Base-by-base conservation (phyloP, 352 stramenopile species). In the Phytopythium oedochilum region DNA sequence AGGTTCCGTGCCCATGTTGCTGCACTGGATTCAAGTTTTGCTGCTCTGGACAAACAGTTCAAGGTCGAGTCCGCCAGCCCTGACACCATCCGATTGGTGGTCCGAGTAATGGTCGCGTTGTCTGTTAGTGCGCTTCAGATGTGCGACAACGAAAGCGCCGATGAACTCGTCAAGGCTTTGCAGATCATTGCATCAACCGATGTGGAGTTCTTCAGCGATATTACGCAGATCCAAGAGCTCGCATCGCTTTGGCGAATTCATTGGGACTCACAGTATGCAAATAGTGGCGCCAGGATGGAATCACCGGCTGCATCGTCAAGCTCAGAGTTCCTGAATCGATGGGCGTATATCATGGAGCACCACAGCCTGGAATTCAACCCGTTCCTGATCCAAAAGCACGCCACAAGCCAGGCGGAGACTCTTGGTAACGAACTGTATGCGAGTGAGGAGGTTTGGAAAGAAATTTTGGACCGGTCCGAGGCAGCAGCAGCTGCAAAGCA, bases 111-210 rank as follows among this genome's bases (percentile, higher is more conserved):
- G 58, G 70, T 88, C 15, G 53, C 59, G 23, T 34, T 88, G 26
- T 66, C 78, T 18, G 74, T 63, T 15, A 76, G 68, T 12, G 74
- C 72, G 9, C 40, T 87, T 11, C 60, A 73, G 26, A 57, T 83
- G 34, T 56, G 49, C n/a, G 48, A 76, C 26, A 35, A 49, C n/a
- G 61, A 36, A 22, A 39, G 57, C 6, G 56, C 45, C 23, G 55
- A 60, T n/a, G 61, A 81, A 28, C 55, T 88, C 17, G 70, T 61
- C 17, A 92, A 92, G 59, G 86, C 70, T 3, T 57, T 92, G 3
- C 78, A 92, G 54, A 92, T 92, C 51, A 87, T 92, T 23, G 66
- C 83, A 1, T 90, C 79, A 28, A 92, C 83, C 8, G 78, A 92
- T 32, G 55, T 88, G 8, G 59, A 61, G 3, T 90, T 89, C 42